Evolutionary conservation across 495 filamentous ascomycete species (phyloP).

Genomic region (Zalerion maritima): DNA sequence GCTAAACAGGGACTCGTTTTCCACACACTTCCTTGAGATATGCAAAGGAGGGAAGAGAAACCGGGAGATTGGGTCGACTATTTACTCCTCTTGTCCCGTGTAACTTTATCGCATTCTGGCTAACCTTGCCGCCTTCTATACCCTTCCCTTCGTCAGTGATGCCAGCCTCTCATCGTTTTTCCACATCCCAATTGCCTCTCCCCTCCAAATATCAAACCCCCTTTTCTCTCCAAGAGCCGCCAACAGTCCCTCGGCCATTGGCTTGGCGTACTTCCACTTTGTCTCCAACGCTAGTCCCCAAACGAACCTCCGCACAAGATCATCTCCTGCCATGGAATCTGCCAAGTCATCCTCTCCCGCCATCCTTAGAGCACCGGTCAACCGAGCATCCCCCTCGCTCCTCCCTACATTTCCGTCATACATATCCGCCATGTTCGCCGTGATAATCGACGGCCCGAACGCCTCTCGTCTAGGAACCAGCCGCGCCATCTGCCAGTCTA

Average conservation of each 20-base stretch:
- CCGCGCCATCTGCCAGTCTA: conserved; percentile 19
- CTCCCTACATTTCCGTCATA: conserved; percentile 9
- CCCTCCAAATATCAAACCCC: conserved; percentile 4
- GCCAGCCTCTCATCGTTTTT: conserved; percentile 3
- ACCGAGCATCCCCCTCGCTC: conserved; percentile 6
- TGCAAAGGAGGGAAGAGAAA: too few species aligned
- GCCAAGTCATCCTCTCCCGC: conserved; percentile 5
- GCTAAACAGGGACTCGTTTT: too few species aligned
- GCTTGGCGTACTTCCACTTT: conserved; percentile 4
- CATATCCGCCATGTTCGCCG: conserved; percentile 17
- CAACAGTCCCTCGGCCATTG: conserved; percentile 6
- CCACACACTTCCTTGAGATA: too few species aligned
- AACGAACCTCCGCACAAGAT: conserved; percentile 5
- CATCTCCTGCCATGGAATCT: conserved; percentile 3
- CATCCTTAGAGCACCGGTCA: conserved; percentile 3
- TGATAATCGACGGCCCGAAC: conserved; percentile 15
- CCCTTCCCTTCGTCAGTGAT: too few species aligned
- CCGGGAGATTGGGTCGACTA: too few species aligned
- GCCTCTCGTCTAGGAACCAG: conserved; percentile 12
- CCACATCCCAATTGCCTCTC: conserved; percentile 2
- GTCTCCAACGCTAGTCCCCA: conserved; percentile 6
- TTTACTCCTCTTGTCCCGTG: too few species aligned
- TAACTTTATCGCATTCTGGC: too few species aligned
- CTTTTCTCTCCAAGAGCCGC: conserved; percentile 4
- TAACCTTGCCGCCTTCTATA: too few species aligned